phyloP scores from a whole-genome alignment of 2,329 filamentous ascomycete species.

The Alternaria sp. region DNA sequence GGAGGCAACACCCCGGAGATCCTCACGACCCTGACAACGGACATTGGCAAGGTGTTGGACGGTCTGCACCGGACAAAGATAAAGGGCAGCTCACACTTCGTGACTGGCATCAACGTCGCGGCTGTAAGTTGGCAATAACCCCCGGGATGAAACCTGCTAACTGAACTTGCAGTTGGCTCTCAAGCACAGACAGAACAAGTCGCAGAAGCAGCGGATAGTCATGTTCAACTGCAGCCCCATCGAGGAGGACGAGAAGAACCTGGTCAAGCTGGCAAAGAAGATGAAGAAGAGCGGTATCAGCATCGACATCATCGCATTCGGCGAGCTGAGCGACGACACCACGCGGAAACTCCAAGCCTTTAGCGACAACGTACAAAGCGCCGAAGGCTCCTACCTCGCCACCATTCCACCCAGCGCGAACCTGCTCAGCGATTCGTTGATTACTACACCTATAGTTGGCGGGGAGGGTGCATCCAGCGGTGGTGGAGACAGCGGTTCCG shows the following conservation, averaged over 20 bases:
- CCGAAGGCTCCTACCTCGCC: constrained; percentile 88
- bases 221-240: constrained; percentile 96
- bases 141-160: constrained; percentile 71
- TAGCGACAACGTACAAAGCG: constrained; percentile 87
- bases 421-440: constrained; percentile 88
- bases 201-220: constrained; percentile 94
- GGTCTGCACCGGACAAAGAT: constrained; percentile 85
- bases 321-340: constrained; percentile 88
- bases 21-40: constrained; percentile 92
- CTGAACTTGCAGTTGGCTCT: constrained; percentile 74
- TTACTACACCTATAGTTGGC: constrained; percentile 86
- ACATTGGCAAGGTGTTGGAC: constrained; percentile 93
- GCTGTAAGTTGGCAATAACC: constrained; percentile 72
- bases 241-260: constrained; percentile 84
- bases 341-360: constrained; percentile 91
- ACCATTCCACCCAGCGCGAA: constrained; percentile 90
- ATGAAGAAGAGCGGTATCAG: constrained; percentile 98
- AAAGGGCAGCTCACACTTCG: constrained; percentile 83
- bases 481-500: constrained; percentile 59
- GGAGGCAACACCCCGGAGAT: constrained; percentile 97
- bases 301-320: constrained; percentile 94
- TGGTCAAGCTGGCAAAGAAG: constrained; percentile 90
- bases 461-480: constrained; percentile 73
- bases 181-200: constrained; percentile 98
- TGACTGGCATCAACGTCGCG: constrained; percentile 94